Evolutionary conservation across 2,329 filamentous ascomycete species (phyloP).

Genomic region (Fusarium setosum): DNA sequence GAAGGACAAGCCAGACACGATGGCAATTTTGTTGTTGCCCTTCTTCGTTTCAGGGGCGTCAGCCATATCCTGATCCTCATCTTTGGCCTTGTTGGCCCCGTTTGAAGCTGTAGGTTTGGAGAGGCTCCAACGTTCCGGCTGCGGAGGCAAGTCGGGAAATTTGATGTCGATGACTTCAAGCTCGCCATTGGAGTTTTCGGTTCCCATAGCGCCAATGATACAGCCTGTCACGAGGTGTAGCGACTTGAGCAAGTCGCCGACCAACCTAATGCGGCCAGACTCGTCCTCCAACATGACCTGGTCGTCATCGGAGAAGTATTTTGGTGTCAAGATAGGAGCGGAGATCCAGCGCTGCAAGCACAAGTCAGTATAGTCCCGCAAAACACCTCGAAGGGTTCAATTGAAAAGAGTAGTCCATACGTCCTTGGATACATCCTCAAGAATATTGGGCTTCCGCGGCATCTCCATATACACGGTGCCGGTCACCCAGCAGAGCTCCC

Average conservation of each 20-base stretch:
- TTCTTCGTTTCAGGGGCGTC: constrained; percentile 49
- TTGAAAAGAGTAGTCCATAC: constrained; percentile 56
- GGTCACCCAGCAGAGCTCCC: constrained; percentile 93
- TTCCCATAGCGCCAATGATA: constrained; percentile 93
- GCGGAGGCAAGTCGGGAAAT: constrained; percentile 85
- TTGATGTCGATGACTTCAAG: constrained; percentile 93
- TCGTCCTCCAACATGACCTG: constrained; percentile 95
- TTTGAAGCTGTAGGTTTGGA: constrained; percentile 59
- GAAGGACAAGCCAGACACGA: constrained; percentile 90
- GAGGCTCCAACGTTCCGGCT: constrained; percentile 83
- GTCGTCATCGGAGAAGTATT: constrained; percentile 76
- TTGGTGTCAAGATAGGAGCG: constrained; percentile 79
- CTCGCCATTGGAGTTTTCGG: constrained; percentile 90
- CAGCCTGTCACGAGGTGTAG: constrained; percentile 89
- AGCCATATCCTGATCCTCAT: constrained; percentile 69
- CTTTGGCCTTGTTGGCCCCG: constrained; percentile 50
- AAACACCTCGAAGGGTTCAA: neutral
- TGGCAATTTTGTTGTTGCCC: constrained; percentile 75
- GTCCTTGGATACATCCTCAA: constrained; percentile 95
- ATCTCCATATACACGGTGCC: constrained; percentile 98
- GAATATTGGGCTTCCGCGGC: constrained; percentile 93
- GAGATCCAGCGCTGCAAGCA: constrained; percentile 82
- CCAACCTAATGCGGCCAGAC: constrained; percentile 85
- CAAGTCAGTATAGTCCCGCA: neutral
- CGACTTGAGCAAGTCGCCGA: constrained; percentile 75